A percentile compares a stretch with the other conserved stretches of the same genome.
These are phyloP conservation scores for Dovyalis caffra DNA, from an alignment of 345 rosid species.

Conservation along the genomic window DNA sequence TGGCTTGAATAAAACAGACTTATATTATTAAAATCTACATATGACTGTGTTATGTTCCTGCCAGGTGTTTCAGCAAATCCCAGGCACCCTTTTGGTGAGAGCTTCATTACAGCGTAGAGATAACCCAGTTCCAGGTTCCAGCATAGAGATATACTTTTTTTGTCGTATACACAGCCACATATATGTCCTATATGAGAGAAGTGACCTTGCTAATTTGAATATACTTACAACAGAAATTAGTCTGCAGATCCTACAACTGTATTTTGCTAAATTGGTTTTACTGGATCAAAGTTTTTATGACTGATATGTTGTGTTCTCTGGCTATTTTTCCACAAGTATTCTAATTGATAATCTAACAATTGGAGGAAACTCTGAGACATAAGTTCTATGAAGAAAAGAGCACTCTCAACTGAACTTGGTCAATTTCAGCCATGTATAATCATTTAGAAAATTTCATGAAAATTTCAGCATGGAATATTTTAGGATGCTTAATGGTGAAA, in stretches of 20 bases:
- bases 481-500: no score
- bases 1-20: neutral
- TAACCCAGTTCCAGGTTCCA: conserved; percentile 51
- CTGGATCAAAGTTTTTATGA: neutral
- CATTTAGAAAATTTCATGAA: neutral
- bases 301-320: neutral
- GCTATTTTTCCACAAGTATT: conserved; percentile 50
- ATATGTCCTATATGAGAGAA: neutral
- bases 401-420: neutral
- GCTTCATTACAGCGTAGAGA: conserved; percentile 63
- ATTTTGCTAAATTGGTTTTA: neutral
- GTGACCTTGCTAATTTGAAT: neutral
- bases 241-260: neutral
- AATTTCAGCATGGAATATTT: no score
- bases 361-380: conserved; percentile 50
- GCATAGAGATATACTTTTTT: neutral
- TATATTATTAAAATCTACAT: neutral
- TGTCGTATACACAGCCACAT: neutral
- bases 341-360: conserved; percentile 43
- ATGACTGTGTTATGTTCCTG: conserved; percentile 15
- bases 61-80: conserved; percentile 81
- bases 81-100: conserved; percentile 78
- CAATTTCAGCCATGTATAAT: neutral
- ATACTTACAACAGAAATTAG: neutral
- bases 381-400: conserved; percentile 46